Percentiles rank a stretch among this genome's conserved stretches.
phyloP scores from a whole-genome alignment of 352 stramenopile genomes.

The Phytophthora cryptogea region DNA sequence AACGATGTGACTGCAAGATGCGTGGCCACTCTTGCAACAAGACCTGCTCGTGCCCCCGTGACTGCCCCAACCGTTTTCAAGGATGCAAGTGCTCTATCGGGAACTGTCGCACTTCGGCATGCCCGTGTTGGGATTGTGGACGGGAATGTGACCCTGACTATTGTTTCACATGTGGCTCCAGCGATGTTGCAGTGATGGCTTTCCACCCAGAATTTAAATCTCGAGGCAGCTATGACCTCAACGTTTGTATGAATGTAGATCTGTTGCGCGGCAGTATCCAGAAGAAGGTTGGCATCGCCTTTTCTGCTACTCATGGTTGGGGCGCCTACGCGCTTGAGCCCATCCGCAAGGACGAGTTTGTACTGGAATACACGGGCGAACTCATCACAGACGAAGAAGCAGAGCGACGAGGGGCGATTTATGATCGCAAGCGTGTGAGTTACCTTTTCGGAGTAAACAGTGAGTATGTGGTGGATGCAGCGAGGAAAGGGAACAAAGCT shows the following conservation, averaged over 20 bases:
- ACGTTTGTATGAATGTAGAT: conserved; percentile 69
- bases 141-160: conserved; percentile 78
- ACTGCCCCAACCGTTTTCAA: conserved; percentile 68
- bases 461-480: conserved; percentile 92
- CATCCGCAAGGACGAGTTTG: conserved; percentile 71
- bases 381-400: conserved; percentile 78
- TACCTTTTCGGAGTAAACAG: conserved; percentile 95
- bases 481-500: conserved; percentile 93
- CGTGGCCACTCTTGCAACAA: conserved; percentile 63
- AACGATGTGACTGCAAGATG: conserved; percentile 54
- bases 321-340: conserved; percentile 68
- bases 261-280: conserved; percentile 52
- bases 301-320: conserved; percentile 73
- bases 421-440: conserved; percentile 69
- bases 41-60: conserved; percentile 60
- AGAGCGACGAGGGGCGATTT: conserved; percentile 82
- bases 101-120: conserved; percentile 58
- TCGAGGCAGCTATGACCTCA: conserved; percentile 32
- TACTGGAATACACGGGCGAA: conserved; percentile 76
- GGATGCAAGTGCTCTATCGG: conserved; percentile 65
- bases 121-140: conserved; percentile 52
- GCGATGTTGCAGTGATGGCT: conserved; percentile 61
- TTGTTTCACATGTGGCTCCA: conserved; percentile 71
- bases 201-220: conserved; percentile 35
- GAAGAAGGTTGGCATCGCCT: conserved; percentile 70